phyloP scores from a whole-genome alignment of 306 rosid genomes.

The Hippophae gyantsensis region DNA sequence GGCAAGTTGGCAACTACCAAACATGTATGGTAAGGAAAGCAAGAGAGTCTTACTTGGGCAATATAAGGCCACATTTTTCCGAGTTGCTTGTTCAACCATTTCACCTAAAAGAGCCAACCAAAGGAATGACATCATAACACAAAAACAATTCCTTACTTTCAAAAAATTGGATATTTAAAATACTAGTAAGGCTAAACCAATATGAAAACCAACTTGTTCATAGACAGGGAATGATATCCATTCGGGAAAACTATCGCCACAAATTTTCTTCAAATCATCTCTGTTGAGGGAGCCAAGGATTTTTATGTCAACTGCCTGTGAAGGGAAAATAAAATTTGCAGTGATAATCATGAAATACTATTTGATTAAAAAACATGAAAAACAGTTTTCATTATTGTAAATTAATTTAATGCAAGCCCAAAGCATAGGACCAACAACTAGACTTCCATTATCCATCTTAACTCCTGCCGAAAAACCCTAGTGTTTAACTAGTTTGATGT shows the following conservation, averaged over 20 bases:
- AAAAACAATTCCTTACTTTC: background rate
- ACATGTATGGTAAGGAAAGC: constrained; percentile 1
- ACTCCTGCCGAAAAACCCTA: no score
- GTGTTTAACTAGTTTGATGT: no score
- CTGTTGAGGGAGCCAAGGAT: constrained; percentile 73
- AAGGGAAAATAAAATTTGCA: background rate
- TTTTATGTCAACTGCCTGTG: constrained; percentile 88
- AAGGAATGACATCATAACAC: background rate
- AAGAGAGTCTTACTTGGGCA: constrained; percentile 58
- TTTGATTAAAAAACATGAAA: background rate
- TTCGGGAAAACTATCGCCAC: constrained; percentile 77
- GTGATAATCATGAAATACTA: background rate
- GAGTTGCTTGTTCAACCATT: constrained; percentile 83
- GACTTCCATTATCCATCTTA: no score
- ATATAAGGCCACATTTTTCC: constrained; percentile 84
- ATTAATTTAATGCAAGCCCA: no score
- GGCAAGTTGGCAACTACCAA: background rate
- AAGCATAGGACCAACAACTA: no score
- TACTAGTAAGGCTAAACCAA: background rate
- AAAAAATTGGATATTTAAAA: background rate
- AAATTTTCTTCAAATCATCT: constrained; percentile 77
- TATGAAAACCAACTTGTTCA: constrained; percentile 55
- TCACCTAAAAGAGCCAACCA: constrained; percentile 46
- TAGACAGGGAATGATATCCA: constrained; percentile 92
- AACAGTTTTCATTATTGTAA: no score